Conservation (phyloP, 306 rosid genomes). For the Dryas alaskensis region DNA sequence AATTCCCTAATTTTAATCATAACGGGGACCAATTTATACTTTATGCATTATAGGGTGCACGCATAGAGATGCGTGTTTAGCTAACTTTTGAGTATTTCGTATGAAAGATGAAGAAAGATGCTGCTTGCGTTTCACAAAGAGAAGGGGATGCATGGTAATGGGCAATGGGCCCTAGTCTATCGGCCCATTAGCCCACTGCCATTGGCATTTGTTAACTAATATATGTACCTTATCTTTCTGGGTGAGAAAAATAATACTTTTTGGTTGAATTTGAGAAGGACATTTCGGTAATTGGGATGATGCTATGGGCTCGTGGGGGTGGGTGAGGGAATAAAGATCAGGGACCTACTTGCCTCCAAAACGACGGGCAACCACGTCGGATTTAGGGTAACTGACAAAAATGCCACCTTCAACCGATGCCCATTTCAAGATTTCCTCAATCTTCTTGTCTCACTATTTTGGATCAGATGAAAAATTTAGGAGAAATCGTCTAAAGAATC, state of each 20-base stretch:
- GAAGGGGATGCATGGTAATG: background rate
- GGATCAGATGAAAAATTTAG: slow-evolving; percentile 29
- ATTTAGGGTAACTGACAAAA: slow-evolving; percentile 58
- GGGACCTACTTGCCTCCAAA: slow-evolving; percentile 70
- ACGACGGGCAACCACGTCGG: slow-evolving; percentile 74
- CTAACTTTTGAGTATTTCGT: slow-evolving; percentile 18
- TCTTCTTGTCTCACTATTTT: slow-evolving; percentile 56
- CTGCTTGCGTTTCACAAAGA: background rate
- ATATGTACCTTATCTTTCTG: too few relatives aligned
- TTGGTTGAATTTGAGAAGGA: slow-evolving; percentile 5
- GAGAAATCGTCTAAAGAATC: slow-evolving; percentile 20
- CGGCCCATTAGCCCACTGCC: background rate
- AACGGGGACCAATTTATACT: slow-evolving; percentile 16
- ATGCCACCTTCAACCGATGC: slow-evolving; percentile 56
- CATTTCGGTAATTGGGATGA: background rate
- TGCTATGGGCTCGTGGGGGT: slow-evolving; percentile 23
- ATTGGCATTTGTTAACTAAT: slow-evolving; percentile 18
- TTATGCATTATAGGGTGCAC: slow-evolving; percentile 25
- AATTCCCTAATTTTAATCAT: background rate
- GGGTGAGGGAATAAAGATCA: slow-evolving; percentile 50
- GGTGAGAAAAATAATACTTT: background rate
- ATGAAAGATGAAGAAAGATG: slow-evolving; percentile 5
- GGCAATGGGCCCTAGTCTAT: background rate
- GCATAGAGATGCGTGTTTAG: slow-evolving; percentile 31
- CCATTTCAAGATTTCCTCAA: slow-evolving; percentile 60